Evolutionary conservation across 371 early-diverging fungal genomes (phyloP), one percentile per base, ranked within the genome.

Genomic region (Lichtheimia ornata): DNA sequence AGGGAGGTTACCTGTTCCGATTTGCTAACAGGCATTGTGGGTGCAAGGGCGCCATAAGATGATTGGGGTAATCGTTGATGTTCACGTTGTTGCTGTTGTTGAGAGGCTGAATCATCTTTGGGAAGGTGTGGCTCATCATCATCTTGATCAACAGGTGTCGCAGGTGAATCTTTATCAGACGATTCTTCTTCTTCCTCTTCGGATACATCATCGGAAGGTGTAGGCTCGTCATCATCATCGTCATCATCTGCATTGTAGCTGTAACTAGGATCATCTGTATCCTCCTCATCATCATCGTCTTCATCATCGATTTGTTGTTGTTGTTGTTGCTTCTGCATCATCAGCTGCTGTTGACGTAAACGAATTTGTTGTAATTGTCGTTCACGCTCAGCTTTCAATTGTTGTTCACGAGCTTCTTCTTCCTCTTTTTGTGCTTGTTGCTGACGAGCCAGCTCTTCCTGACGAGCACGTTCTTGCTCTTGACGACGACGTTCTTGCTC

Each of bases 11-110:
- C 67, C 61, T 74, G 77, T 7, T 77, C 77, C 3, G 77, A 77
- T 70, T 77, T 77, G 56, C 74, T 74, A 15, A 74, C 54, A 17
- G 77, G 74, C 56, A 68, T 63, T 17, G 65, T 66, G 7, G 71
- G 50, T 42, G 72, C 74, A 7, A 77, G 50, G 0, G 77, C 70
- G 0, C 77, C 77, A 55, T 77, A 77, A 15, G 69, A 42, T 56
- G 66, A 30, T 27, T 69, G 70, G n/a, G 47, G 47, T 11, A 35
- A 35, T 35, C 35, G 35, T 35, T 35, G 35, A n/a, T 22, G n/a
- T 11, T 47, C 47, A 18, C 22, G 60, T 6, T 25, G 40, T 13
- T 25, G 59, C 9, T 63, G 49, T 13, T 60, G 60, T 1, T 50
- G 52, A 50, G 44, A 20, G 20, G 41, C 45, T 15, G 62, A 54